phyloP scores from a whole-genome alignment of 2,329 filamentous ascomycete species.

The Pseudogymnoascus sp. region DNA sequence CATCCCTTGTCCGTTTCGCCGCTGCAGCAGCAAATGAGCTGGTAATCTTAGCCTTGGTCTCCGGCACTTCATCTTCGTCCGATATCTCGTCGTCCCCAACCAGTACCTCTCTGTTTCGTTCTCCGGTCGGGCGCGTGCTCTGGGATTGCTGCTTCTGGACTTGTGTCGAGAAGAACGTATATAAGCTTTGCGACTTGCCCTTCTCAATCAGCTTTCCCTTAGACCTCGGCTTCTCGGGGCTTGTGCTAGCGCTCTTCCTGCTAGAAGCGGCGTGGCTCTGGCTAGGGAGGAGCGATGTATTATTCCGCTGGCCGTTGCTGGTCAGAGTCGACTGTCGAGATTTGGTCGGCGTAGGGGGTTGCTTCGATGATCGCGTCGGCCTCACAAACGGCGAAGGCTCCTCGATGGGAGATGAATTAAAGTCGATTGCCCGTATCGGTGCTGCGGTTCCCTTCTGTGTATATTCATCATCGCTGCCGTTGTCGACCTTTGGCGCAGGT shows the following conservation, averaged over 20 bases:
- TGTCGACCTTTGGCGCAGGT: slow-evolving; percentile 19
- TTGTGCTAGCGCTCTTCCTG: slow-evolving; percentile 32
- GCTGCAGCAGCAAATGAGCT: slow-evolving; percentile 50
- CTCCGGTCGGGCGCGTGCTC: slow-evolving; percentile 38
- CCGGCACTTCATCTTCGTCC: slow-evolving; percentile 49
- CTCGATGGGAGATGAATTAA: slow-evolving; percentile 15
- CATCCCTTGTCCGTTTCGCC: slow-evolving; percentile 42
- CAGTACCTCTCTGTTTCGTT: slow-evolving; percentile 35
- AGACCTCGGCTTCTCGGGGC: slow-evolving; percentile 35
- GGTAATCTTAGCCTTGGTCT: slow-evolving; percentile 40
- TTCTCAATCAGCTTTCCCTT: slow-evolving; percentile 39
- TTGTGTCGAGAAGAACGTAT: slow-evolving; percentile 54
- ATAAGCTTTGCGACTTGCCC: slow-evolving; percentile 46
- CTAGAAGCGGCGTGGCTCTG: slow-evolving; percentile 21
- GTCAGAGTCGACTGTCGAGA: slow-evolving; percentile 5
- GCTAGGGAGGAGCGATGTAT: background rate
- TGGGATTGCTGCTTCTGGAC: slow-evolving; percentile 36
- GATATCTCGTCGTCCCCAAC: slow-evolving; percentile 37
- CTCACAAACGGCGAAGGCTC: slow-evolving; percentile 4
- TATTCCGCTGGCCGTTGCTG: background rate
- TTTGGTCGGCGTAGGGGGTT: slow-evolving; percentile 15
- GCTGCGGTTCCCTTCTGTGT: background rate
- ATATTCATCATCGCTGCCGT: background rate
- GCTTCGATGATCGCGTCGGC: slow-evolving; percentile 21
- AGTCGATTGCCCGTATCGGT: slow-evolving; percentile 20